Evolutionary conservation across 768 basidiomycete species (phyloP).

Genomic region (Boletus sp.): DNA sequence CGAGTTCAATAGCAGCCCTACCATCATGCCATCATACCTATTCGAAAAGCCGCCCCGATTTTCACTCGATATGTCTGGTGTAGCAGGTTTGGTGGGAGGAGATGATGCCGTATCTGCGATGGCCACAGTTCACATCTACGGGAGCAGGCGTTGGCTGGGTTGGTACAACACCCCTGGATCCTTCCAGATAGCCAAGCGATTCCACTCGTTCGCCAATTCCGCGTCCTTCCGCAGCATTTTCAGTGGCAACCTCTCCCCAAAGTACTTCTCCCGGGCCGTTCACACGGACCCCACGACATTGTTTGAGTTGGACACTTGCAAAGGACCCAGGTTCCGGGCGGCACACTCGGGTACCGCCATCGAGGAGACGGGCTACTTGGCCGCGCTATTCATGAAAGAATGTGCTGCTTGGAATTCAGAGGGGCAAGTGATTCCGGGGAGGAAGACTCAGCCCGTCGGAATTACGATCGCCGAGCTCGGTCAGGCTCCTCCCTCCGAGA

Average conservation of each 20-base stretch:
- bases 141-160: conserved; percentile 26
- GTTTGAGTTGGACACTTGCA: conserved; percentile 12
- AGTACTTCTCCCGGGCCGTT: conserved; percentile 12
- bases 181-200: conserved; percentile 23
- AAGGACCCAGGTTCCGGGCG: conserved; percentile 66
- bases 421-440: conserved; percentile 8
- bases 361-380: conserved; percentile 50
- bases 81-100: conserved; percentile 29
- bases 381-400: conserved; percentile 41
- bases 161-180: conserved; percentile 36
- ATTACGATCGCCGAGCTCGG: conserved; percentile 11
- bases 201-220: conserved; percentile 17
- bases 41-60: conserved; percentile 5
- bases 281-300: conserved; percentile 18
- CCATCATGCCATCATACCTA: neutral
- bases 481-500: conserved; percentile 4
- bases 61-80: conserved; percentile 23
- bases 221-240: neutral
- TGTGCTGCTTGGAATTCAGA: conserved; percentile 10
- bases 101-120: conserved; percentile 31
- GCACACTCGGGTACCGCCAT: conserved; percentile 58
- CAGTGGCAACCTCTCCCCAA: neutral
- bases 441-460: conserved; percentile 5
- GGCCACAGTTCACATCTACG: conserved; percentile 27
- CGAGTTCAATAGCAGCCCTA: neutral